Evolutionary conservation across 1,284 basidiomycete species (phyloP), one percentile per base, ranked within the genome.

Genomic region (Malassezia restricta): DNA sequence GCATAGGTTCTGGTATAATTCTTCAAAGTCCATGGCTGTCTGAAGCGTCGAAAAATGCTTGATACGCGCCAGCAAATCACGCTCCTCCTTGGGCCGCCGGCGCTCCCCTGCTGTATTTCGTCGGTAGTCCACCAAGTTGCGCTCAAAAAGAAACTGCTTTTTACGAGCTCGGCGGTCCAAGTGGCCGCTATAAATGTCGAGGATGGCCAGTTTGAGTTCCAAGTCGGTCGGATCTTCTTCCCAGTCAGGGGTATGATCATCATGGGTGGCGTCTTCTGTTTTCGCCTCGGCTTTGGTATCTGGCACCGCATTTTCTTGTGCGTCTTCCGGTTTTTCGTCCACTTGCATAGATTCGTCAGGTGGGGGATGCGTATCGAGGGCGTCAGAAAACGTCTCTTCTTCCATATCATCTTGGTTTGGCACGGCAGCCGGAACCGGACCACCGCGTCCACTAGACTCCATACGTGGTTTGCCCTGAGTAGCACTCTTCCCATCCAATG

Each of bases 21-120:
- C 78, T 70, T 98, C 92, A 64, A 87, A 94, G 72, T 98, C 91
- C 54, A 85, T 81, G 0, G 87, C 84, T 0, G 89, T 92, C 74
- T 95, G 90, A 42, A 96, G 77, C 54, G 86, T 83, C 24, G 92
- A 83, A 74, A 96, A 94, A 14, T 90, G 88, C 64, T 91, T 86
- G 57, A 92, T 80, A 32, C 91, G 83, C 64, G 87, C 82, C 17
- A 91, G 74, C 49, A 96, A 82, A 59, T 98, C 92, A 62, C 85
- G 82, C 68, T 96, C 91, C 58, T 96, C 92, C 65, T 87, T 86
- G 12, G 82, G 81, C 17, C 87, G 79, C 71, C 91, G 92, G 75
- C 90, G 85, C 62, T 98, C 94, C 0, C 81, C 80, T 8, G 86
- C 85, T 78, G 86, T 83, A 76, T 89, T 86, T 86, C 94, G 73